A percentile compares a stretch with the other conserved stretches of the same genome.
phyloP scores from a whole-genome alignment of 495 filamentous ascomycete species.

The Schizothecium vesticola region DNA sequence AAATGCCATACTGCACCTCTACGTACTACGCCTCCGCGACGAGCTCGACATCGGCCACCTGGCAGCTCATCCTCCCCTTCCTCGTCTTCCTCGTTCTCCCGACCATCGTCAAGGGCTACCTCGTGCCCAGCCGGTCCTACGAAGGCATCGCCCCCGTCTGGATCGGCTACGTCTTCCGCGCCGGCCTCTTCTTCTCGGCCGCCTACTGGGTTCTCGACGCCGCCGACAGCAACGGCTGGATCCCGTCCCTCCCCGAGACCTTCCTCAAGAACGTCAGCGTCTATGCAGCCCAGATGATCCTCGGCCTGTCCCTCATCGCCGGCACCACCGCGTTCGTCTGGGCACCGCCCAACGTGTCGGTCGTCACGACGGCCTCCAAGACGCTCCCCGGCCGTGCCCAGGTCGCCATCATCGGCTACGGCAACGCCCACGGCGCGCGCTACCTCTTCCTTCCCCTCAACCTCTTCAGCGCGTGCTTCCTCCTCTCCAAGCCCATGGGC shows the following conservation, averaged over 20 bases:
- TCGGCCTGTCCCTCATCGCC: constrained; percentile 66
- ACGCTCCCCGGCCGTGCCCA: constrained; percentile 41
- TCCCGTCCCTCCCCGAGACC: constrained; percentile 52
- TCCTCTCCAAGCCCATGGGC: constrained; percentile 95
- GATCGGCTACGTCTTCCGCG: constrained; percentile 75
- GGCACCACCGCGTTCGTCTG: constrained; percentile 67
- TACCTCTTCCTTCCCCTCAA: constrained; percentile 80
- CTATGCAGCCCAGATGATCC: constrained; percentile 65
- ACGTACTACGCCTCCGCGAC: constrained; percentile 91
- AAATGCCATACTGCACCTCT: constrained; percentile 93
- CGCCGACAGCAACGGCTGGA: constrained; percentile 85
- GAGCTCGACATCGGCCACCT: constrained; percentile 87
- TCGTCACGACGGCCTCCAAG: constrained; percentile 40
- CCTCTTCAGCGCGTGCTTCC: constrained; percentile 65
- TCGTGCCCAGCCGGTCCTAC: constrained; percentile 70
- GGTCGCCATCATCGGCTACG: constrained; percentile 82
- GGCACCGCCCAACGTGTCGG: constrained; percentile 67
- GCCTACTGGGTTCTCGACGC: constrained; percentile 87
- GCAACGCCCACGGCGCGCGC: constrained; percentile 84
- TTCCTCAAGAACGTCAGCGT: constrained; percentile 68
- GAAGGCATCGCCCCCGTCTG: constrained; percentile 76
- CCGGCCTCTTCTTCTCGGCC: constrained; percentile 68
- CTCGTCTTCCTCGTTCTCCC: constrained; percentile 68
- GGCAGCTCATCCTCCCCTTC: constrained; percentile 82
- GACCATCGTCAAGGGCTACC: constrained; percentile 70